A percentile compares a stretch with the other conserved stretches of the same genome.
phyloP scores from a whole-genome alignment of 23 red algal genomes.

The Cyanidium caldarium region DNA sequence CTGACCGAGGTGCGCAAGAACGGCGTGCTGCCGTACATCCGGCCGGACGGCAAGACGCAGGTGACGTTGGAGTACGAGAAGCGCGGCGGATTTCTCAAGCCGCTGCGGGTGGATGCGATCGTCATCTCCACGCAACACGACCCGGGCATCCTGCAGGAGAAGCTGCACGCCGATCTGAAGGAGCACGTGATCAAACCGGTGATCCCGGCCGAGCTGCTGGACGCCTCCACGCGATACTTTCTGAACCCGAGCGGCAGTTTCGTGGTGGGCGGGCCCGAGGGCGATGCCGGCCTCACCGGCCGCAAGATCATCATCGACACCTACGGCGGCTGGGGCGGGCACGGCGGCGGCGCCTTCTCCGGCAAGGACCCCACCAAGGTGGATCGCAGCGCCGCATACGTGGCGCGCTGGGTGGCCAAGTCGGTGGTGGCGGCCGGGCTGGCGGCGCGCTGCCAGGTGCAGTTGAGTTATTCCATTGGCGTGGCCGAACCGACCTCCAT shows the following conservation, averaged over 20 bases:
- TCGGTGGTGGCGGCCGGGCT: constrained; percentile 85
- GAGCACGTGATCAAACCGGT: constrained; percentile 92
- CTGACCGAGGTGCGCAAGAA: constrained; percentile 90
- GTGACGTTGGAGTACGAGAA: constrained; percentile 94
- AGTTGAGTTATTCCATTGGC: constrained; percentile 92
- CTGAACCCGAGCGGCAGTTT: constrained; percentile 94
- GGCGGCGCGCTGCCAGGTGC: constrained; percentile 72
- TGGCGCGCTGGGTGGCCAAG: constrained; percentile 95
- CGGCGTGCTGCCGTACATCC: constrained; percentile 70
- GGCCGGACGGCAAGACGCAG: constrained; percentile 97
- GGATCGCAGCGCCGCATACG: constrained; percentile 90
- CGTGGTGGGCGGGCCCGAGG: constrained; percentile 89
- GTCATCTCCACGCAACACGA: constrained; percentile 93
- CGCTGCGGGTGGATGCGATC: constrained; percentile 68
- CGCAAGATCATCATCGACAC: constrained; percentile 99
- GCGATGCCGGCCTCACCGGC: constrained; percentile 94
- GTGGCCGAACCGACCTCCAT: constrained; percentile 84
- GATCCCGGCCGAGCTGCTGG: constrained; percentile 75
- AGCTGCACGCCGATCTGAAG: constrained; percentile 79
- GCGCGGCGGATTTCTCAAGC: constrained; percentile 51
- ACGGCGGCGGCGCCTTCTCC: constrained; percentile 98
- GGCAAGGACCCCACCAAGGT: constrained; percentile 99
- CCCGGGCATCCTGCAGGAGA: constrained; percentile 63
- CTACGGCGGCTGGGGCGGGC: constrained; percentile 98
- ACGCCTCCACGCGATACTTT: constrained; percentile 65